phyloP scores from a whole-genome alignment of 805 yeast genomes.

The Yamadazyma akitaensis region DNA sequence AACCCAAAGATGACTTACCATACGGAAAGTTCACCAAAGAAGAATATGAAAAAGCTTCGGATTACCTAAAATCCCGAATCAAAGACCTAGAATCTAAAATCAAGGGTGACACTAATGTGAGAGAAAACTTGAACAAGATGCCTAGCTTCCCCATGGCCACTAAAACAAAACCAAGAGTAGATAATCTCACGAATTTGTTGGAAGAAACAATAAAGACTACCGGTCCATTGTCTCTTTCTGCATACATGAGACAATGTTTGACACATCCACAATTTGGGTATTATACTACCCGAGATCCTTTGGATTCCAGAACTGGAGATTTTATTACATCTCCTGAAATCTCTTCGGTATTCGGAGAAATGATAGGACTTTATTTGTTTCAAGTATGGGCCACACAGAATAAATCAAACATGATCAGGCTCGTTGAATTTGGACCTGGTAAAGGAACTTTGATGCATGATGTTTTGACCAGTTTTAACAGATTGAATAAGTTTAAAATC shows the following conservation, averaged over 20 bases:
- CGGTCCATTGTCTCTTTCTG: slow-evolving; percentile 72
- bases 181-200: slow-evolving; percentile 35
- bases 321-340: slow-evolving; percentile 86
- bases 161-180: slow-evolving; percentile 16
- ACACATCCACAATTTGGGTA: slow-evolving; percentile 77
- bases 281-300: slow-evolving; percentile 73
- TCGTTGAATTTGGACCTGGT: slow-evolving; percentile 85
- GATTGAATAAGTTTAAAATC: slow-evolving; percentile 25
- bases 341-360: slow-evolving; percentile 82
- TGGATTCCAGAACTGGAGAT: slow-evolving; percentile 62
- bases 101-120: slow-evolving; percentile 33
- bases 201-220: slow-evolving; percentile 56
- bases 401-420: slow-evolving; percentile 45
- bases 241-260: slow-evolving; percentile 78
- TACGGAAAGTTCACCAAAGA: slow-evolving; percentile 35
- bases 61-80: slow-evolving; percentile 29
- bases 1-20: slow-evolving; percentile 21
- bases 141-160: slow-evolving; percentile 32
- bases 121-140: slow-evolving; percentile 36
- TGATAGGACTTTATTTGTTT: slow-evolving; percentile 71
- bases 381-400: slow-evolving; percentile 57
- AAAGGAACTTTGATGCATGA: slow-evolving; percentile 76
- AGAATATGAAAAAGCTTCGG: slow-evolving; percentile 40
- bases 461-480: slow-evolving; percentile 46
- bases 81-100: slow-evolving; percentile 30